Conservation (phyloP, 371 early-diverging fungal species). For the Mortierella polycephala region DNA sequence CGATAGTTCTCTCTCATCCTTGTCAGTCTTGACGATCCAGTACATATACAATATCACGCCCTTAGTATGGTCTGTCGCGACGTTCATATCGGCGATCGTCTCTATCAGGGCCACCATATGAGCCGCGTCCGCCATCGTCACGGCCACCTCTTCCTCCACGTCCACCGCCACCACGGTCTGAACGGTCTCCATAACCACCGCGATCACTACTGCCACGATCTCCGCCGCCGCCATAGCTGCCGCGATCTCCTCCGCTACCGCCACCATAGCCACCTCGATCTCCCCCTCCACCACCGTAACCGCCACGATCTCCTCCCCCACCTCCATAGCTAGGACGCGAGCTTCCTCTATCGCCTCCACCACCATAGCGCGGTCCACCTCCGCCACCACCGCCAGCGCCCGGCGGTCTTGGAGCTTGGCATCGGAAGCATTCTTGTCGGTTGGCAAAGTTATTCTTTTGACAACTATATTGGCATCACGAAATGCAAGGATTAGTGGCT, state of each 20-base stretch:
- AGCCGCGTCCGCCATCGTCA: slow-evolving; percentile 32
- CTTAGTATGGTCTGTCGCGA: too few species aligned
- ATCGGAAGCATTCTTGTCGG: slow-evolving; percentile 74
- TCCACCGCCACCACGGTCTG: slow-evolving; percentile 33
- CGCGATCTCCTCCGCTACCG: slow-evolving; percentile 44
- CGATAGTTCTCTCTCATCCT: too few species aligned
- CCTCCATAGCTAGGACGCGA: slow-evolving; percentile 35
- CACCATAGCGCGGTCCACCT: slow-evolving; percentile 30
- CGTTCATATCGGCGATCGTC: neutral
- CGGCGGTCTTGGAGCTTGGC: slow-evolving; percentile 67
- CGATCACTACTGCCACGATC: slow-evolving; percentile 56
- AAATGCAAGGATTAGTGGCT: too few species aligned
- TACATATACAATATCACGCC: too few species aligned
- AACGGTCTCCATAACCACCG: slow-evolving; percentile 44
- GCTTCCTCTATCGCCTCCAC: slow-evolving; percentile 40
- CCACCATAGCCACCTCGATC: slow-evolving; percentile 52
- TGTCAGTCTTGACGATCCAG: too few species aligned
- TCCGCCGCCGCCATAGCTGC: slow-evolving; percentile 44
- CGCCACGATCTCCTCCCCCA: slow-evolving; percentile 32
- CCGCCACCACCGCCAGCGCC: slow-evolving; percentile 61
- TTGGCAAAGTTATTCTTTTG: slow-evolving; percentile 73
- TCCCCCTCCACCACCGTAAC: slow-evolving; percentile 27
- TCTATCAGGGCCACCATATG: slow-evolving; percentile 30
- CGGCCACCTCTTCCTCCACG: slow-evolving; percentile 35
- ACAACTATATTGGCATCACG: slow-evolving; percentile 58